Evolutionary conservation across 768 basidiomycete species (phyloP).

Genomic region (Paxillus ammoniavirescens): DNA sequence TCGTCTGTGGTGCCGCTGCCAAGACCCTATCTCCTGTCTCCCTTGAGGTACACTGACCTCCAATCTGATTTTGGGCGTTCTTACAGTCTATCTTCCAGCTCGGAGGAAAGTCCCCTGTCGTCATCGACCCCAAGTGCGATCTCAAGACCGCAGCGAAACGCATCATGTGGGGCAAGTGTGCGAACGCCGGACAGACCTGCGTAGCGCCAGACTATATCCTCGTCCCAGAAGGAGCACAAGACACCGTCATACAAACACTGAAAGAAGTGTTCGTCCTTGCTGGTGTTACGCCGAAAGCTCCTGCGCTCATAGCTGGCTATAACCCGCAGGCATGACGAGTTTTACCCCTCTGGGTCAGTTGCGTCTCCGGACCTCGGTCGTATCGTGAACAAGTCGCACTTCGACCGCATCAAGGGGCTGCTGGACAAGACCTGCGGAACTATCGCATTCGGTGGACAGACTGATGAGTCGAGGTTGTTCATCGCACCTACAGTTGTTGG

Average conservation of each 20-base stretch:
- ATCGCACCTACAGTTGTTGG: constrained; percentile 74
- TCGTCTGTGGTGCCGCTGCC: constrained; percentile 74
- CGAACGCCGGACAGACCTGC: constrained; percentile 80
- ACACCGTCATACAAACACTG: constrained; percentile 38
- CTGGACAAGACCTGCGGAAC: constrained; percentile 67
- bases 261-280: constrained; percentile 38
- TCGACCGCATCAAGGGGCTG: constrained; percentile 56
- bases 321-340: constrained; percentile 21
- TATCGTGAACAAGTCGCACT: constrained; percentile 53
- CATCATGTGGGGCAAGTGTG: constrained; percentile 79
- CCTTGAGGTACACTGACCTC: constrained; percentile 41
- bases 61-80: not conserved
- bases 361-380: constrained; percentile 46
- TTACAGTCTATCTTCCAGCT: constrained; percentile 36
- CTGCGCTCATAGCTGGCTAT: not conserved
- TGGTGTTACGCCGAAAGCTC: not conserved
- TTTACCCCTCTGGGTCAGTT: constrained; percentile 44
- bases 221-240: constrained; percentile 41
- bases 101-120: constrained; percentile 73
- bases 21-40: constrained; percentile 71
- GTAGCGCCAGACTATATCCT: constrained; percentile 58
- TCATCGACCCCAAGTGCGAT: constrained; percentile 70
- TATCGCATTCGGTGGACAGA: constrained; percentile 62
- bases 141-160: constrained; percentile 63
- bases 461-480: constrained; percentile 54